phyloP scores from a whole-genome alignment of 345 rosid species.

The Eucalyptus regnans region DNA sequence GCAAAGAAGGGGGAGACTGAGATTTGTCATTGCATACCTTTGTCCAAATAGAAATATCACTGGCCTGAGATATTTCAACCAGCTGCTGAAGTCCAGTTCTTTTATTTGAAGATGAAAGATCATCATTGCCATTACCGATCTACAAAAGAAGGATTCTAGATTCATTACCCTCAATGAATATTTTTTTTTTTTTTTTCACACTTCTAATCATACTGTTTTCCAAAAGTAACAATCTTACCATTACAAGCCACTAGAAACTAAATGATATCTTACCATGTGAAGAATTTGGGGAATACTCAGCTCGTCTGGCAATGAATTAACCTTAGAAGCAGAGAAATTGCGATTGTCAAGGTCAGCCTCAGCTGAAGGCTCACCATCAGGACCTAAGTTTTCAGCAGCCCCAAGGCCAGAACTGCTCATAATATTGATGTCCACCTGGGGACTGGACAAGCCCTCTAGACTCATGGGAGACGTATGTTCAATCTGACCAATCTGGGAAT shows the following conservation, averaged over 20 bases:
- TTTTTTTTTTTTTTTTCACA: neutral
- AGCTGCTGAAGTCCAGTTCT: slow-evolving; percentile 70
- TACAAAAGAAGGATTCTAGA: slow-evolving; percentile 1
- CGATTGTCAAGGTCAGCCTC: slow-evolving; percentile 25
- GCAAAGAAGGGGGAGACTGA: neutral
- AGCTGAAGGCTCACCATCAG: slow-evolving; percentile 22
- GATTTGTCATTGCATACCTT: slow-evolving; percentile 25
- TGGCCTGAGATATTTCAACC: slow-evolving; percentile 62
- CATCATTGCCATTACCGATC: slow-evolving; percentile 59
- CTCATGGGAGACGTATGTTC: slow-evolving; percentile 33
- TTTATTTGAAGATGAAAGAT: slow-evolving; percentile 44
- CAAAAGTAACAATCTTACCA: neutral
- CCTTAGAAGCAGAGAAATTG: slow-evolving; percentile 40
- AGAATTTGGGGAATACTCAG: slow-evolving; percentile 98
- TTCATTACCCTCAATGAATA: neutral
- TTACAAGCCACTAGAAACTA: neutral
- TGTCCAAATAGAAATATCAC: slow-evolving; percentile 60
- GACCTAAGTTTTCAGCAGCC: slow-evolving; percentile 19
- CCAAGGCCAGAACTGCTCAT: slow-evolving; percentile 26
- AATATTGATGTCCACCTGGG: slow-evolving; percentile 44
- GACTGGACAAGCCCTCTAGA: slow-evolving; percentile 42
- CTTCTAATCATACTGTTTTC: neutral
- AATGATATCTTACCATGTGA: slow-evolving; percentile 52
- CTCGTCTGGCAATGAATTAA: slow-evolving; percentile 38
- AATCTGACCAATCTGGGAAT: slow-evolving; percentile 15